Conservation (phyloP, 192 early-diverging fungal genomes). For the Rhizophagus clarus region DNA sequence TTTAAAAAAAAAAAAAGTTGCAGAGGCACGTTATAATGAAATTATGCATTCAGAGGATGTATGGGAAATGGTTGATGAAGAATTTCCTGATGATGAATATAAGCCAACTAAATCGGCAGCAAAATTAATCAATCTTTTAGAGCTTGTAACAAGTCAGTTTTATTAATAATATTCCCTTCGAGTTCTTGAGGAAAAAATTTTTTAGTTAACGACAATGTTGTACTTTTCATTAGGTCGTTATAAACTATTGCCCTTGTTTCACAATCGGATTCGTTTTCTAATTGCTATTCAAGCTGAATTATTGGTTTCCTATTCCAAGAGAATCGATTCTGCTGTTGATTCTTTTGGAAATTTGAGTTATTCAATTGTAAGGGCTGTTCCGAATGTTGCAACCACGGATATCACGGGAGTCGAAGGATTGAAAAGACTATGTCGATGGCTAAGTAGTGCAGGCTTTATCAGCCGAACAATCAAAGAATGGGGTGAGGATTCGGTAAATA, state of each 20-base stretch:
- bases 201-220: not conserved
- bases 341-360: slow-evolving; percentile 55
- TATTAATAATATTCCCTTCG: slow-evolving; percentile 37
- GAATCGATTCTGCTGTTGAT: slow-evolving; percentile 55
- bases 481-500: slow-evolving; percentile 58
- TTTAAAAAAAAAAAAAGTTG: slow-evolving; percentile 37
- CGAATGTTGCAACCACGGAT: slow-evolving; percentile 48
- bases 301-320: slow-evolving; percentile 52
- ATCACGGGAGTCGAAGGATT: slow-evolving; percentile 47
- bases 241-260: slow-evolving; percentile 55
- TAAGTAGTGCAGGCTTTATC: slow-evolving; percentile 49
- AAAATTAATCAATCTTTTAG: slow-evolving; percentile 60
- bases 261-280: slow-evolving; percentile 59
- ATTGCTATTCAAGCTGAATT: slow-evolving; percentile 66
- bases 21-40: slow-evolving; percentile 63
- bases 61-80: slow-evolving; percentile 63
- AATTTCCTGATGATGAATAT: slow-evolving; percentile 52
- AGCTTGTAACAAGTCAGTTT: slow-evolving; percentile 58
- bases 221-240: slow-evolving; percentile 53
- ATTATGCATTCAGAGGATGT: slow-evolving; percentile 60
- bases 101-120: slow-evolving; percentile 65
- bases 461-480: slow-evolving; percentile 48
- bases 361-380: slow-evolving; percentile 55
- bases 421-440: slow-evolving; percentile 55
- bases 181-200: not conserved